These are phyloP conservation scores for Entomortierella parvispora DNA, from an alignment of 192 early-diverging fungal genomes.

Conservation along the genomic window DNA sequence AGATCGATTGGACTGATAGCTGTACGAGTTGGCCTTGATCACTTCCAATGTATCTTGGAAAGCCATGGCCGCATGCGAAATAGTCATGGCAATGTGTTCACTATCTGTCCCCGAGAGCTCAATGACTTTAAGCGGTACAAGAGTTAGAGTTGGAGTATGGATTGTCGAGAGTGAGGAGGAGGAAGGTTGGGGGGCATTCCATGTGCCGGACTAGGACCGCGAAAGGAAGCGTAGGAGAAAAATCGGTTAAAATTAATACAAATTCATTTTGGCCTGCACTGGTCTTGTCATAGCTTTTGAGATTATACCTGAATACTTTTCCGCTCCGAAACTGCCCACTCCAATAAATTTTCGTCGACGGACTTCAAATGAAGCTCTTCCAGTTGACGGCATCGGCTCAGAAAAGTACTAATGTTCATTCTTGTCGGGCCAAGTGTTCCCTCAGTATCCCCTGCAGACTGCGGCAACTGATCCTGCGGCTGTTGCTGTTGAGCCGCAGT, in stretches of 20 bases:
- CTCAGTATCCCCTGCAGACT: background rate
- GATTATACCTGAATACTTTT: slow-evolving; percentile 19
- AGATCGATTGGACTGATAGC: slow-evolving; percentile 17
- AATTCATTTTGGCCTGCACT: too few relatives aligned
- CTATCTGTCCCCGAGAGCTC: slow-evolving; percentile 40
- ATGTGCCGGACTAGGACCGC: too few relatives aligned
- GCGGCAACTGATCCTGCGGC: background rate
- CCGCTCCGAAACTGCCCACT: slow-evolving; percentile 49
- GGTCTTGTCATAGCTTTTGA: too few relatives aligned
- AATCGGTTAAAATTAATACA: too few relatives aligned
- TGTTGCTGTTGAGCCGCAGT: background rate
- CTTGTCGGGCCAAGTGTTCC: background rate
- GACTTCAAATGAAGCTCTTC: slow-evolving; percentile 32
- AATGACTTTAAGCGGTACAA: slow-evolving; percentile 29
- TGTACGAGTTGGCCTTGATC: slow-evolving; percentile 46
- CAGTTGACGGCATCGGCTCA: slow-evolving; percentile 39
- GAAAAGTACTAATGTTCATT: slow-evolving; percentile 25
- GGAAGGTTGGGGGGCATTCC: background rate
- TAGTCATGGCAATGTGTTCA: slow-evolving; percentile 38
- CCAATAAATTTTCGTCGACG: slow-evolving; percentile 33
- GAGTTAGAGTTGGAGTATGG: background rate
- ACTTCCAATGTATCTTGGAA: slow-evolving; percentile 50
- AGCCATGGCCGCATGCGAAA: slow-evolving; percentile 43
- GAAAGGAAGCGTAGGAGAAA: too few relatives aligned
- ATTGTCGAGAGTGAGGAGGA: background rate